Percentiles rank a stretch among this genome's conserved stretches.
These are phyloP conservation scores for Cercospora citrullina DNA, from an alignment of 2,329 filamentous ascomycete species.

Conservation along the genomic window DNA sequence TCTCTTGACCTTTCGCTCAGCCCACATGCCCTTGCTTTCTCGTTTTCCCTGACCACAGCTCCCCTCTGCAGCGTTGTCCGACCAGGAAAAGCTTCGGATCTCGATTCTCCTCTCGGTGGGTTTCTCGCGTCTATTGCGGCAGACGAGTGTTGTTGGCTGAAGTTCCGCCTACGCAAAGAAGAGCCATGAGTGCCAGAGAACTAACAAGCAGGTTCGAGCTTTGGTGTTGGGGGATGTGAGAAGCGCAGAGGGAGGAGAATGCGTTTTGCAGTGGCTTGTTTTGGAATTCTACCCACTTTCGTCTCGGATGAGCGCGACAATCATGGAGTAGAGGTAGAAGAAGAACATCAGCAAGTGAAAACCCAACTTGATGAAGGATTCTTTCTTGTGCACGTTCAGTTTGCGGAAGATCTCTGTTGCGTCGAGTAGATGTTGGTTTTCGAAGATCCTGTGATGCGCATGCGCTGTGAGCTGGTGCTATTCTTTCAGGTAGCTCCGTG, in stretches of 20 bases:
- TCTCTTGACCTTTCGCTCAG: not conserved
- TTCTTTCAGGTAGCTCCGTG: not conserved
- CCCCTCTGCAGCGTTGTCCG: not conserved
- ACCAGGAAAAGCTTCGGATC: not conserved
- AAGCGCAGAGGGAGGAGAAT: not conserved
- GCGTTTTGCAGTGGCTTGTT: not conserved
- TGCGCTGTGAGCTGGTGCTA: slow-evolving; percentile 37
- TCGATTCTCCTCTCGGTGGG: not conserved
- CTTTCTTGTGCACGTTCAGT: slow-evolving; percentile 99
- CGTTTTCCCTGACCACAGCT: not conserved
- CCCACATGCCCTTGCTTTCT: not conserved
- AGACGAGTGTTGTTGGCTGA: slow-evolving; percentile 11
- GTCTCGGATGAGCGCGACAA: slow-evolving; percentile 90
- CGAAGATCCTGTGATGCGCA: slow-evolving; percentile 69
- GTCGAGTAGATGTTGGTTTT: slow-evolving; percentile 95
- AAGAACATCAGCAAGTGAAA: slow-evolving; percentile 99
- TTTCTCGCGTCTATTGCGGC: slow-evolving; percentile 13
- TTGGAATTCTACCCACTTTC: slow-evolving; percentile 52
- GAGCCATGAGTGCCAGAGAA: slow-evolving; percentile 4
- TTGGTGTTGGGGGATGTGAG: not conserved
- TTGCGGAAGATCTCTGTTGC: slow-evolving; percentile 99
- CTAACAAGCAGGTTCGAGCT: not conserved
- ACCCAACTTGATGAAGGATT: slow-evolving; percentile 98
- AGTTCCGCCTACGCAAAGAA: slow-evolving; percentile 9
- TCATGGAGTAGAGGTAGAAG: slow-evolving; percentile 77